Percentiles rank a stretch among this genome's conserved stretches.
These are phyloP conservation scores for Whalleya microplaca DNA, from an alignment of 2,329 filamentous ascomycete genomes.

Conservation along the genomic window DNA sequence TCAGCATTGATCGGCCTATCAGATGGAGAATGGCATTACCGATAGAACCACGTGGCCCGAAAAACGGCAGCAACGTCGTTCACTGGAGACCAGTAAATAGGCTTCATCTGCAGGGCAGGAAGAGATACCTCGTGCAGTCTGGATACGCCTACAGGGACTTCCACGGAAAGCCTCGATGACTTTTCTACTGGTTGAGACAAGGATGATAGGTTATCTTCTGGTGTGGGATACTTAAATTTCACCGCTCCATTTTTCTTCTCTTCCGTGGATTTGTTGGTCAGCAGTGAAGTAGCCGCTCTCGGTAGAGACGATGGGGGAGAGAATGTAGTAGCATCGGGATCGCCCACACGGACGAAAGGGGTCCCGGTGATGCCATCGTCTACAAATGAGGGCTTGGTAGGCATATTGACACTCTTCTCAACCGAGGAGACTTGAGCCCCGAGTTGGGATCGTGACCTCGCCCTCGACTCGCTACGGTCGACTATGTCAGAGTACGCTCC, in stretches of 20 bases:
- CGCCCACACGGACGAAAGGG: slow-evolving; percentile 55
- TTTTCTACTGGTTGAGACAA: slow-evolving; percentile 28
- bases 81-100: slow-evolving; percentile 96
- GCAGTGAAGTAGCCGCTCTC: slow-evolving; percentile 17
- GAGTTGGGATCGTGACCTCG: slow-evolving; percentile 22
- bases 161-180: slow-evolving; percentile 40
- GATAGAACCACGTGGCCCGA: slow-evolving; percentile 96
- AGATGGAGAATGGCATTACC: slow-evolving; percentile 42
- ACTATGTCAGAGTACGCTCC: slow-evolving; percentile 2
- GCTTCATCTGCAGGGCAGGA: slow-evolving; percentile 84
- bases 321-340: slow-evolving; percentile 35
- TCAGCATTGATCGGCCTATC: slow-evolving; percentile 7
- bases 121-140: slow-evolving; percentile 86
- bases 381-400: slow-evolving; percentile 31
- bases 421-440: slow-evolving; percentile 8
- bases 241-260: slow-evolving; percentile 25
- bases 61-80: slow-evolving; percentile 84
- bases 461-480: slow-evolving; percentile 17
- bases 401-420: slow-evolving; percentile 23
- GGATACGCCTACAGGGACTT: slow-evolving; percentile 87
- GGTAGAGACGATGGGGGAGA: slow-evolving; percentile 35
- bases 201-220: slow-evolving; percentile 16
- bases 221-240: slow-evolving; percentile 8
- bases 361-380: slow-evolving; percentile 59
- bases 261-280: slow-evolving; percentile 25